Evolutionary conservation across 1,139 yeast genomes (phyloP), one percentile per base, ranked within the genome.

Genomic region (Yamadazyma jaroonii): DNA sequence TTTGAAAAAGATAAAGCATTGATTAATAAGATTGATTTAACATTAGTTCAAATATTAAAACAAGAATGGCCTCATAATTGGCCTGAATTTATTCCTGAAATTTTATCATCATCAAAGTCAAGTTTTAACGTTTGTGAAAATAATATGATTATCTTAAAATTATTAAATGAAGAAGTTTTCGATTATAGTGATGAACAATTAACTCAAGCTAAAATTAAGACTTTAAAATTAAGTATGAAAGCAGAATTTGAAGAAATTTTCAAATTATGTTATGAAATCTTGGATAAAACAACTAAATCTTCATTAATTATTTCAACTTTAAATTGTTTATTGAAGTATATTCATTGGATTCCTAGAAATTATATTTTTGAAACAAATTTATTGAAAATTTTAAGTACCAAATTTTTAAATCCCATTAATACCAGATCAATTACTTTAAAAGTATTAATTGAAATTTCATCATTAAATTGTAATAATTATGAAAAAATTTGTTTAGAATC

Each of bases 31-130:
- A 90, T 92, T 52, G 96, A 92, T 64, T 74, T 92, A 57, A 92
- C 97, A 6, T 72, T 92, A 55, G 98, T 92, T 28, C 95, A 92
- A 55, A 83, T 92, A 37, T 77, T 92, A 55, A 92, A 92, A 58
- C 97, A 94, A 63, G 99, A 92, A 59, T 92, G 99, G 99, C 99
- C 99, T 29, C 89, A 83, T 50, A 86, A 89, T 57, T 92, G 99
- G 99, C 97, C 97, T 15, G 87, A 85, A 52, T 92, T 94, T 54
- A 84, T 92, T 38, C 96, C 97, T 10, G 98, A 94, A 59, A 78
- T 92, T 45, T 94, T 92, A 31, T 76, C 76, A 46, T 83, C 95
- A 47, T 84, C 95, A 37, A 79, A 88, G 46, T 80, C 94, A 13
- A 84, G 95, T 30, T 79, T 85, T 61, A 90, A 89, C 53, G 96